A percentile compares a stretch with the other conserved stretches of the same genome.
phyloP scores from a whole-genome alignment of 176 grass and related monocot genomes.

The Echinochloa phyllopogon region DNA sequence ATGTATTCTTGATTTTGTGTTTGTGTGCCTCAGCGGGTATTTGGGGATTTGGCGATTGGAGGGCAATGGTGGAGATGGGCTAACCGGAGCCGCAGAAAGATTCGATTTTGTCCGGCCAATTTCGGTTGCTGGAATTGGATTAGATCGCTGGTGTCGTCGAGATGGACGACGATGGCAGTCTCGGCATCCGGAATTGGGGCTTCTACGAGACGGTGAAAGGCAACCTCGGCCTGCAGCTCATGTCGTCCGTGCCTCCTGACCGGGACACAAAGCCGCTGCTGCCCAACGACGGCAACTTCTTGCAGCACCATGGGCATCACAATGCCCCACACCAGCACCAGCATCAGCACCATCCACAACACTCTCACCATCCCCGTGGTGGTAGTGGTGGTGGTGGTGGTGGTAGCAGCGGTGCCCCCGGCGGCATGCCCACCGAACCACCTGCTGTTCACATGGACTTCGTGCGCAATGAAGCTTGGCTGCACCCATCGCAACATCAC shows the following conservation, averaged over 20 bases:
- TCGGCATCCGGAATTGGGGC: constrained; percentile 78
- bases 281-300: constrained; percentile 44
- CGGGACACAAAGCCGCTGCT: constrained; percentile 70
- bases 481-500: constrained; percentile 32
- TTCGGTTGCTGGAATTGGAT: constrained; percentile 42
- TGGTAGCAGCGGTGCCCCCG: constrained; percentile 14
- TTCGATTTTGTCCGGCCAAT: constrained; percentile 13
- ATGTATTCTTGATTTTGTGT: constrained; percentile 5
- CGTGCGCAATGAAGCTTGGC: constrained; percentile 53
- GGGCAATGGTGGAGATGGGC: constrained; percentile 41
- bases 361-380: constrained; percentile 37
- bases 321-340: constrained; percentile 34
- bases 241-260: constrained; percentile 58
- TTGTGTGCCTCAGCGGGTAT: constrained; percentile 24
- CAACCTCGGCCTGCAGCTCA: constrained; percentile 79
- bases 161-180: constrained; percentile 77
- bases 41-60: constrained; percentile 26
- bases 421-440: constrained; percentile 33
- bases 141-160: not conserved
- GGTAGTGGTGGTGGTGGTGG: constrained; percentile 3
- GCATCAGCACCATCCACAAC: constrained; percentile 39
- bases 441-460: constrained; percentile 57
- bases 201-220: constrained; percentile 76
- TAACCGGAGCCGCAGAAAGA: constrained; percentile 42
- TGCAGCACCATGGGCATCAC: constrained; percentile 51